Percentiles rank a stretch among this genome's conserved stretches.
Conservation (phyloP, 495 filamentous ascomycete species). For the Neurospora cerealis region DNA sequence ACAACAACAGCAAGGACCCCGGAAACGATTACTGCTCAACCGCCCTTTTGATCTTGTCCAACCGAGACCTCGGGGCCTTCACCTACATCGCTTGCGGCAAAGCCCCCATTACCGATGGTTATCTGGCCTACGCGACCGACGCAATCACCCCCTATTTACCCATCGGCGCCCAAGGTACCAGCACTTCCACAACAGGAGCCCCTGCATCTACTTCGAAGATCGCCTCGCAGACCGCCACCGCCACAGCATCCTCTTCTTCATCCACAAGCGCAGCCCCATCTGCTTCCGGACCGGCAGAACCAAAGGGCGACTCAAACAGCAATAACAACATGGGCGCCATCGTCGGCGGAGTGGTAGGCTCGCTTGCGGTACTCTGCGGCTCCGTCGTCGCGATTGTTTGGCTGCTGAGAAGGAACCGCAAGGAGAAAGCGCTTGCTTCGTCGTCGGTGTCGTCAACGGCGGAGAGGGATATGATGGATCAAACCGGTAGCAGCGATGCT, state of each 20-base stretch:
- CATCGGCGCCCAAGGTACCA: neutral
- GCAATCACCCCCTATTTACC: neutral
- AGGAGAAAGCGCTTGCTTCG: neutral
- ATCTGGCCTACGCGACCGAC: slow-evolving; percentile 4
- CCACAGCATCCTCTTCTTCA: neutral
- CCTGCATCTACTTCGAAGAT: neutral
- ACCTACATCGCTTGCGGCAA: slow-evolving; percentile 12
- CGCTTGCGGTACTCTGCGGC: neutral
- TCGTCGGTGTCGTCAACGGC: neutral
- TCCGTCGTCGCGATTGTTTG: neutral
- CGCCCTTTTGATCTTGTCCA: slow-evolving; percentile 9
- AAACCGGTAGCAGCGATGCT: neutral
- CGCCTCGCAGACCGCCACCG: neutral
- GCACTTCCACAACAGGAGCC: neutral
- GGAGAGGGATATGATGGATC: neutral
- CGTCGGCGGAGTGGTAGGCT: neutral
- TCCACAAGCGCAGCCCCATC: neutral
- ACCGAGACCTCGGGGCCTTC: slow-evolving; percentile 2
- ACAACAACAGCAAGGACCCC: slow-evolving; percentile 2
- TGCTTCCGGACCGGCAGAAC: neutral
- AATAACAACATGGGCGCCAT: neutral
- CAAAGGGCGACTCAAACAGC: neutral
- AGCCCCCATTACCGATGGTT: slow-evolving; percentile 1
- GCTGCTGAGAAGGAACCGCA: neutral
- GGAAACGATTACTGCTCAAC: slow-evolving; percentile 12